Conservation (phyloP, 2,329 filamentous ascomycete genomes). For the Didymella arachidicola region DNA sequence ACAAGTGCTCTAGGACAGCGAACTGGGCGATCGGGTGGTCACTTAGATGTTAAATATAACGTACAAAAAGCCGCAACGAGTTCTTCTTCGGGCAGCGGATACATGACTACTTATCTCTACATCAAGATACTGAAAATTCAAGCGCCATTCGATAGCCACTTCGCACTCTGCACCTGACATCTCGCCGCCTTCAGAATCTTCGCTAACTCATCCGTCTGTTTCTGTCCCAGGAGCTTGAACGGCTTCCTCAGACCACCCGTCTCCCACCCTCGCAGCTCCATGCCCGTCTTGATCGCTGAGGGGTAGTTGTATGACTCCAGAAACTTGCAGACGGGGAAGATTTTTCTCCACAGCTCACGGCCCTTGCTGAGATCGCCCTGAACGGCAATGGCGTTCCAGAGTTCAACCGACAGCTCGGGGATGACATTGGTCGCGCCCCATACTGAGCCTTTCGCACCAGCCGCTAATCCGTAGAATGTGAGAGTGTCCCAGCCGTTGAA, state of each 20-base stretch:
- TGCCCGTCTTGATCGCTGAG: slow-evolving; percentile 59
- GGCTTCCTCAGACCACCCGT: slow-evolving; percentile 61
- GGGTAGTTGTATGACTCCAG: slow-evolving; percentile 59
- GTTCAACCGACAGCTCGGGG: slow-evolving; percentile 57
- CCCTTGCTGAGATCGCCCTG: slow-evolving; percentile 54
- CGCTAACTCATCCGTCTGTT: slow-evolving; percentile 17
- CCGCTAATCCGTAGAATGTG: slow-evolving; percentile 62
- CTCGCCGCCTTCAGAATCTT: slow-evolving; percentile 9
- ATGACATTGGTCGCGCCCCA: slow-evolving; percentile 63
- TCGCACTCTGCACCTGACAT: slow-evolving; percentile 5
- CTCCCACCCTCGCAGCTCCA: slow-evolving; percentile 56
- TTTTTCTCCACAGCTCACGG: slow-evolving; percentile 59
- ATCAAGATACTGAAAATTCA: neutral
- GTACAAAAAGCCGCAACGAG: too few species aligned
- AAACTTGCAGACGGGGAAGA: slow-evolving; percentile 61
- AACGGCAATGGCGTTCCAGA: slow-evolving; percentile 59
- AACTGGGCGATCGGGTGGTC: too few species aligned
- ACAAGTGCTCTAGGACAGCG: too few species aligned
- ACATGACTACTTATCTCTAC: neutral
- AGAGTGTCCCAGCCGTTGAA: slow-evolving; percentile 65
- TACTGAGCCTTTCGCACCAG: slow-evolving; percentile 59
- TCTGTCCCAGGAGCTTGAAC: slow-evolving; percentile 50
- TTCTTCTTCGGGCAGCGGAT: too few species aligned
- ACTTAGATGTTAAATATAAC: too few species aligned
- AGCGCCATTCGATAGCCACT: slow-evolving; percentile 14